These are phyloP conservation scores for Chytriomyces hyalinus DNA, from an alignment of 192 early-diverging fungal genomes.

Conservation along the genomic window DNA sequence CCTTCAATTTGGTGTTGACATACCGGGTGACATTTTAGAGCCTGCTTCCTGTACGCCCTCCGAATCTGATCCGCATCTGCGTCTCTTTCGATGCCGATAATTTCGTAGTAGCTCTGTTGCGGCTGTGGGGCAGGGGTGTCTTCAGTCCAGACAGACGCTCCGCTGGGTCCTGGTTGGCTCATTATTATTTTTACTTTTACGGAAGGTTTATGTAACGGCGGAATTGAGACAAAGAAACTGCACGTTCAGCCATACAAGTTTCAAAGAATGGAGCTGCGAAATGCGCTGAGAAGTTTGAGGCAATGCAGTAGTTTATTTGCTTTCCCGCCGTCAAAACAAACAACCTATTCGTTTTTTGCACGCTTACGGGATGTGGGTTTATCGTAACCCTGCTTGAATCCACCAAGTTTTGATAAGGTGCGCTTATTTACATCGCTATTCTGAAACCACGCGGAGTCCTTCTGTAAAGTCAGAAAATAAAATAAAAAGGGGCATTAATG, in stretches of 20 bases:
- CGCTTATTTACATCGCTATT: slow-evolving; percentile 56
- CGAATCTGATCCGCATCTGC: slow-evolving; percentile 51
- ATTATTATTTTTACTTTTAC: too few relatives aligned
- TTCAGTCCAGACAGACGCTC: slow-evolving; percentile 28
- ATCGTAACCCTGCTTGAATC: slow-evolving; percentile 60
- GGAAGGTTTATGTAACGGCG: too few relatives aligned
- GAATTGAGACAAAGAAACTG: too few relatives aligned
- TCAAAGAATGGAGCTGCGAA: too few relatives aligned
- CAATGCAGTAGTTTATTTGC: too few relatives aligned
- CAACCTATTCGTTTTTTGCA: slow-evolving; percentile 16
- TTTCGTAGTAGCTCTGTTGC: slow-evolving; percentile 42
- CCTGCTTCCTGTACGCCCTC: slow-evolving; percentile 39
- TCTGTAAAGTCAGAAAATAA: slow-evolving; percentile 16
- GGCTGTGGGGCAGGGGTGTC: slow-evolving; percentile 35
- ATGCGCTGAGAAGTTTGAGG: too few relatives aligned
- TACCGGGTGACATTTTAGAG: slow-evolving; percentile 5
- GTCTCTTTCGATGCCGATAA: slow-evolving; percentile 43
- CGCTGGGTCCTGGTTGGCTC: not conserved
- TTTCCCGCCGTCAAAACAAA: too few relatives aligned
- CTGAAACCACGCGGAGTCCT: slow-evolving; percentile 56
- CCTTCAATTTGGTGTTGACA: not conserved
- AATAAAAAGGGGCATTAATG: not conserved
- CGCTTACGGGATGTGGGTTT: slow-evolving; percentile 45
- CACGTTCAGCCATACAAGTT: too few relatives aligned
- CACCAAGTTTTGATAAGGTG: slow-evolving; percentile 52